Base-by-base conservation (phyloP, 2,329 filamentous ascomycete genomes). In the Kalmusia sp. region DNA sequence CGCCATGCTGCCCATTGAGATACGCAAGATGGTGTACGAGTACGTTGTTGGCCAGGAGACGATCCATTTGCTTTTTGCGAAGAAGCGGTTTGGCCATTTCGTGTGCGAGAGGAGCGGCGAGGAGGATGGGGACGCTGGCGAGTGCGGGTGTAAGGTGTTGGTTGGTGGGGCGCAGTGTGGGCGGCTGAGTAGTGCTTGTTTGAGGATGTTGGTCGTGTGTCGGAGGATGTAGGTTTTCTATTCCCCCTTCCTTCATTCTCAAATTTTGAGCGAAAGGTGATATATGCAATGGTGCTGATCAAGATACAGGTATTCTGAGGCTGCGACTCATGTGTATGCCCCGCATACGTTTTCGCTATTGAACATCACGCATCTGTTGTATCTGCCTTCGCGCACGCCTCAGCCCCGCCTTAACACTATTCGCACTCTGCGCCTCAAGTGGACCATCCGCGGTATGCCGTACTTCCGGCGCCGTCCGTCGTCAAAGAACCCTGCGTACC, bases 401-500 rank as follows among this genome's bases (percentile, higher is more conserved):
- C 49, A 65, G 27, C 61, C 55, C 1, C 65, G 66, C 21, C 55
- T 72, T 7, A 57, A 69, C 21, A 48, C 54, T 1, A 72, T 74
- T 25, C 67, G 66, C 30, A 62, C 52, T 0, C 60, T 74, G 3
- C 62, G 61, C 8, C 52, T 74, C 2, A 67, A 68, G 47, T 73
- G 70, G 70, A 51, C 64, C 2, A 69, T 74, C 19, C 70, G 71
- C 46, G 70, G 64, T 0, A 55, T 74, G 3, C 71, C 71, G 4
- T 69, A 70, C 37, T 53, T 72, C 12, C 59, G 64, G 6, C 68
- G 71, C 24, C 57, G 58, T 2, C 49, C 55, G 1, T 31, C 25
- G 4, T 52, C 57, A 0, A 57, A 60, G 3, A 61, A 59, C 15
- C 54, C 64, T 22, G 70, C 70, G 3, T 74, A 72, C 41, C 69